These are phyloP conservation scores for Clarireedia paspali DNA, from an alignment of 2,329 filamentous ascomycete species.

Conservation along the genomic window DNA sequence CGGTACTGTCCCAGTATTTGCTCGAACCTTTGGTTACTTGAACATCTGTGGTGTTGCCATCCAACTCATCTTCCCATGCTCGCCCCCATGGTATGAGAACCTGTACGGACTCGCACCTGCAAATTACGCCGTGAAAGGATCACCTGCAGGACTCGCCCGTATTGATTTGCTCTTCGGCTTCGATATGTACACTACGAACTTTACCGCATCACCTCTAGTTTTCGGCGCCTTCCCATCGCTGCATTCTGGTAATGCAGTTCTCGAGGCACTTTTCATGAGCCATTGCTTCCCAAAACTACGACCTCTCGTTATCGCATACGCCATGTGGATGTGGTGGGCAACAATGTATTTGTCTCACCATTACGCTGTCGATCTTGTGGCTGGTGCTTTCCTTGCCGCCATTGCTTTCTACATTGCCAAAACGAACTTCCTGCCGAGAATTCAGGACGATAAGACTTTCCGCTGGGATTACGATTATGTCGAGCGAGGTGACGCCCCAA, in stretches of 20 bases:
- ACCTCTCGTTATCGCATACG: conserved; percentile 74
- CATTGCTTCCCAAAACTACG: conserved; percentile 81
- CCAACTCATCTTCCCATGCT: conserved; percentile 86
- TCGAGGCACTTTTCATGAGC: conserved; percentile 89
- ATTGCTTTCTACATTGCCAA: conserved; percentile 77
- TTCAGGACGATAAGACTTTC: conserved; percentile 77
- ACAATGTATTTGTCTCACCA: conserved; percentile 98
- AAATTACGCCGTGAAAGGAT: conserved; percentile 84
- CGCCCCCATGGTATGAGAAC: conserved; percentile 95
- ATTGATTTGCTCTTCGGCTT: conserved; percentile 86
- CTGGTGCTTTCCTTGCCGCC: conserved; percentile 70
- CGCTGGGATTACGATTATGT: conserved; percentile 96
- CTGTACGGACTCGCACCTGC: conserved; percentile 83
- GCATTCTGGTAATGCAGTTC: conserved; percentile 80
- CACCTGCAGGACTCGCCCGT: conserved; percentile 79
- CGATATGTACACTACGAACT: conserved; percentile 87
- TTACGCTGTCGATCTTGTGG: conserved; percentile 89
- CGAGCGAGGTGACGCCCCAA: conserved; percentile 65
- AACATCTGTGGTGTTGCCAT: conserved; percentile 81
- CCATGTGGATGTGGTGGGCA: conserved; percentile 94
- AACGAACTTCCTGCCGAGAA: conserved; percentile 70
- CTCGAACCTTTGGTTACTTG: conserved; percentile 85
- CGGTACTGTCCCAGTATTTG: conserved; percentile 76
- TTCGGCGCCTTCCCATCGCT: conserved; percentile 94
- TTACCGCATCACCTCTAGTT: conserved; percentile 82